Percentiles rank a stretch among this genome's conserved stretches.
Evolutionary conservation across 2,329 filamentous ascomycete species (phyloP).

Genomic region (Claviceps citrina): DNA sequence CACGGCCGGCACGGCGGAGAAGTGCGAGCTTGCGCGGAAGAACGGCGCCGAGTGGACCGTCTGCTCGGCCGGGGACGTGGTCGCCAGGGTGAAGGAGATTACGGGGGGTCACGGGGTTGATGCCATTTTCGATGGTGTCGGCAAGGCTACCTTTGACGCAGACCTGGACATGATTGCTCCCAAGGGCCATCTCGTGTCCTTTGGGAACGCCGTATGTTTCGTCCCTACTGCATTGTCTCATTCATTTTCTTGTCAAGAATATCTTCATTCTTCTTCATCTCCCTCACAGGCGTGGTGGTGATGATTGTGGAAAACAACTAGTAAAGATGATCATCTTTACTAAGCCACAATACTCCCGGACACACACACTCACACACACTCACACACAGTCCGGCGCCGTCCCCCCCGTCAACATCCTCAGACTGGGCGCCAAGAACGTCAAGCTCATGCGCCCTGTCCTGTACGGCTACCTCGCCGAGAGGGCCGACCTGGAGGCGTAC

Average conservation of each 20-base stretch:
- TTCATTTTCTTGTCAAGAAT: neutral
- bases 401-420: slow-evolving; percentile 43
- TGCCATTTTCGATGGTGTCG: slow-evolving; percentile 76
- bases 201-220: slow-evolving; percentile 57
- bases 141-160: slow-evolving; percentile 68
- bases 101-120: slow-evolving; percentile 58
- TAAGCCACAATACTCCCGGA: too few relatives aligned
- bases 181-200: slow-evolving; percentile 65
- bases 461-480: slow-evolving; percentile 52
- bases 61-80: slow-evolving; percentile 49
- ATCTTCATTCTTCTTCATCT: too few relatives aligned
- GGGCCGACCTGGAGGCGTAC: slow-evolving; percentile 58
- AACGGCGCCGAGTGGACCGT: slow-evolving; percentile 59
- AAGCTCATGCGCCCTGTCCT: slow-evolving; percentile 62
- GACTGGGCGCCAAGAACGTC: slow-evolving; percentile 58
- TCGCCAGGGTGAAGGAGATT: slow-evolving; percentile 46
- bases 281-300: too few relatives aligned
- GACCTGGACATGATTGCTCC: slow-evolving; percentile 57
- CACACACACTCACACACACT: too few relatives aligned
- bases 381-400: slow-evolving; percentile 48
- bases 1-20: slow-evolving; percentile 59
- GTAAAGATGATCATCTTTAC: too few relatives aligned
- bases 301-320: too few relatives aligned
- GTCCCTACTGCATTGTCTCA: too few relatives aligned
- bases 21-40: slow-evolving; percentile 51